Percentiles rank a stretch among this genome's conserved stretches.
Conservation (phyloP, 2,329 filamentous ascomycete species). For the Trichoderma semiorbis region DNA sequence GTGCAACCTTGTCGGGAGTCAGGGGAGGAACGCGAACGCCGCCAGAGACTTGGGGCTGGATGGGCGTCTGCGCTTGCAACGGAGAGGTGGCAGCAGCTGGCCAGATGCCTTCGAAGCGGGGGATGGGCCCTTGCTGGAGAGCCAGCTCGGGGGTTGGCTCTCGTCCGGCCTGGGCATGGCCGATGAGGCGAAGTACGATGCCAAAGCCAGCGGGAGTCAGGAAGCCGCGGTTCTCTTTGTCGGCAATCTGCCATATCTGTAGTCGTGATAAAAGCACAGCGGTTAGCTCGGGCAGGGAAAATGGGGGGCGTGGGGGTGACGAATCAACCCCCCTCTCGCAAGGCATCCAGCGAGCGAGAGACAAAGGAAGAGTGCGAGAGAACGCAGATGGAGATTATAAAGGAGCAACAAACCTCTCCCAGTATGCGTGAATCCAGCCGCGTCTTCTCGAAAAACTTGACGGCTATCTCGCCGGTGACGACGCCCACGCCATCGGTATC, state of each 20-base stretch:
- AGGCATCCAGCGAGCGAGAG: background rate
- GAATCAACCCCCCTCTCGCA: background rate
- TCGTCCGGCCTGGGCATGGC: slow-evolving; percentile 86
- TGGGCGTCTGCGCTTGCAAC: slow-evolving; percentile 46
- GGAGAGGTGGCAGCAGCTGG: slow-evolving; percentile 20
- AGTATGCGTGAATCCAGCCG: slow-evolving; percentile 79
- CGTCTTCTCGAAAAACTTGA: slow-evolving; percentile 98
- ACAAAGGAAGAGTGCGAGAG: background rate
- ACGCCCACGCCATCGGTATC: slow-evolving; percentile 90
- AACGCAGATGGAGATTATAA: background rate
- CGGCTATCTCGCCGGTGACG: slow-evolving; percentile 91
- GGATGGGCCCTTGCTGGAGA: slow-evolving; percentile 80
- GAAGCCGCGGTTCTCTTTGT: slow-evolving; percentile 92
- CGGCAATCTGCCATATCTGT: slow-evolving; percentile 98
- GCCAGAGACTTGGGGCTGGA: slow-evolving; percentile 58
- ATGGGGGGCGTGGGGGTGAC: background rate
- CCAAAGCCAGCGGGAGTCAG: slow-evolving; percentile 91
- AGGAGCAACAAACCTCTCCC: slow-evolving; percentile 65
- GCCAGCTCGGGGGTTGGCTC: slow-evolving; percentile 79
- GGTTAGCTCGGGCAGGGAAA: slow-evolving; percentile 3
- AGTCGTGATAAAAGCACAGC: background rate
- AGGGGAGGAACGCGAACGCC: slow-evolving; percentile 86
- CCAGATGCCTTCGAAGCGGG: slow-evolving; percentile 78
- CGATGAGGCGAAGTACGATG: slow-evolving; percentile 88
- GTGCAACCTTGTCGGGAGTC: slow-evolving; percentile 80